phyloP scores from a whole-genome alignment of 192 early-diverging fungal species.

The Coemansia sp. region DNA sequence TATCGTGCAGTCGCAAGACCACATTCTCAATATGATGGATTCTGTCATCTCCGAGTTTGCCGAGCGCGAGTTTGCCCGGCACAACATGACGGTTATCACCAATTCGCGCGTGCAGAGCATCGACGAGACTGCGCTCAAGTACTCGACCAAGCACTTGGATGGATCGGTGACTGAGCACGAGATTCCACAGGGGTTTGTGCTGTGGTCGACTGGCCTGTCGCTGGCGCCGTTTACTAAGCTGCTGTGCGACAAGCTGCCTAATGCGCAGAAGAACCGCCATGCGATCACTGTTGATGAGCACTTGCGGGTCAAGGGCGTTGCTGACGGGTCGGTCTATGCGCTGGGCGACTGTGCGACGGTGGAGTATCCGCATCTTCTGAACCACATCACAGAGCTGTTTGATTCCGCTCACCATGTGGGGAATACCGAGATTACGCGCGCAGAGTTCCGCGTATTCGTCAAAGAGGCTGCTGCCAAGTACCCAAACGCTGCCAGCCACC shows the following conservation, averaged over 20 bases:
- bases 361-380: constrained; percentile 61
- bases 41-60: constrained; percentile 78
- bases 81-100: constrained; percentile 76
- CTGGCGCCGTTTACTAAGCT: constrained; percentile 62
- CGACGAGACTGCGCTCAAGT: constrained; percentile 58
- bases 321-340: constrained; percentile 71
- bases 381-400: constrained; percentile 46
- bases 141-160: constrained; percentile 53
- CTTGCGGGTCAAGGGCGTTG: constrained; percentile 69
- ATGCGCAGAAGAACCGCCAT: constrained; percentile 43
- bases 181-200: constrained; percentile 69
- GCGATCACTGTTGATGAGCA: constrained; percentile 72
- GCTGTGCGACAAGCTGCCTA: constrained; percentile 52
- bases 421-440: constrained; percentile 37
- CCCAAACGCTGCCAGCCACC: constrained; percentile 39
- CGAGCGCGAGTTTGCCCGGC: constrained; percentile 72
- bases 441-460: constrained; percentile 38
- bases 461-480: constrained; percentile 20
- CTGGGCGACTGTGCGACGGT: constrained; percentile 90
- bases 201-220: constrained; percentile 79
- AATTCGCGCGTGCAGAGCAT: constrained; percentile 66
- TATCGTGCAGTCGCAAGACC: constrained; percentile 80
- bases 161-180: constrained; percentile 30
- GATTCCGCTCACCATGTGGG: constrained; percentile 31
- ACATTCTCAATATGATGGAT: constrained; percentile 75